phyloP scores from a whole-genome alignment of 2,329 filamentous ascomycete genomes.

The Aspergillus arachidicola region DNA sequence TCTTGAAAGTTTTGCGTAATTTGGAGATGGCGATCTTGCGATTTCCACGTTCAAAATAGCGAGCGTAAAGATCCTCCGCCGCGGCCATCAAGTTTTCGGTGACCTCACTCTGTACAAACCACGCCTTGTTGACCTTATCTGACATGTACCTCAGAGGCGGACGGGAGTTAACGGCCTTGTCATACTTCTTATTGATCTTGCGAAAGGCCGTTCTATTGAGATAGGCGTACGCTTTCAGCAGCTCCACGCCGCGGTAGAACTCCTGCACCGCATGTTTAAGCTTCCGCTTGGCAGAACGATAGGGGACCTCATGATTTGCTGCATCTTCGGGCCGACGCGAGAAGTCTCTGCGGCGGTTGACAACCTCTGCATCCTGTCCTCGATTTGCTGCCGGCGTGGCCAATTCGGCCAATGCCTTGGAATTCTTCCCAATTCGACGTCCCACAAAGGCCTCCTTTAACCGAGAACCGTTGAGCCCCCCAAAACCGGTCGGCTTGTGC shows the following conservation, averaged over 20 bases:
- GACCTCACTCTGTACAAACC: constrained; percentile 88
- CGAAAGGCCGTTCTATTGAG: constrained; percentile 91
- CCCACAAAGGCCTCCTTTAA: constrained; percentile 48
- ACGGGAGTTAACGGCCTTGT: constrained; percentile 81
- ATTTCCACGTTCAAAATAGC: constrained; percentile 93
- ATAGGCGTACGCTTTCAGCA: constrained; percentile 87
- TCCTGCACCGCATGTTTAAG: constrained; percentile 89
- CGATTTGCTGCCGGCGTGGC: constrained; percentile 43
- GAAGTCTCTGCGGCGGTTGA: constrained; percentile 51
- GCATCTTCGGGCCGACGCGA: constrained; percentile 46
- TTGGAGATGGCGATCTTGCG: constrained; percentile 89
- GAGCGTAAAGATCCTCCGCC: constrained; percentile 88
- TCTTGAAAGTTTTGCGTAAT: constrained; percentile 69
- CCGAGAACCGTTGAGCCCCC: constrained; percentile 27
- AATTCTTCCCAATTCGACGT: constrained; percentile 58
- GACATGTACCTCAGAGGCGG: constrained; percentile 81
- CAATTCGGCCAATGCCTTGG: constrained; percentile 51
- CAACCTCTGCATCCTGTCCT: constrained; percentile 30
- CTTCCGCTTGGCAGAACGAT: constrained; percentile 85
- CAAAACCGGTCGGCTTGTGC: constrained; percentile 26
- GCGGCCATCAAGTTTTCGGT: constrained; percentile 77
- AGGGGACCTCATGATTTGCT: constrained; percentile 66
- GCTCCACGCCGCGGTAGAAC: constrained; percentile 87
- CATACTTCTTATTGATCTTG: constrained; percentile 98
- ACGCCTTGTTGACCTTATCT: constrained; percentile 85